Evolutionary conservation across 495 filamentous ascomycete species (phyloP), one percentile per base, ranked within the genome.

Genomic region (Lepidopterella palustris): DNA sequence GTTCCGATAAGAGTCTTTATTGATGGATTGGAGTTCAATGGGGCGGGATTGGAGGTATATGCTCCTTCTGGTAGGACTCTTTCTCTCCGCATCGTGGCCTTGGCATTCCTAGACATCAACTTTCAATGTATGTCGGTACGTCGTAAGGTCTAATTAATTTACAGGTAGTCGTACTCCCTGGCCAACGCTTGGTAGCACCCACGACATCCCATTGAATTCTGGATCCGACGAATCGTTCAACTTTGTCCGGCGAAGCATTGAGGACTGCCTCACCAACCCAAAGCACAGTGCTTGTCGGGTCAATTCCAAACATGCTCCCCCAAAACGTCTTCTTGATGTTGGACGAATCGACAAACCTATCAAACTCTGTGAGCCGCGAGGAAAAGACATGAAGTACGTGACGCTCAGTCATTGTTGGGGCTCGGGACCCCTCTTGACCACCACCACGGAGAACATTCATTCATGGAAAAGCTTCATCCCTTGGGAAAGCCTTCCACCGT

Each of bases 381-480:
- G 59, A 11, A 62, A 57, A 53, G 5, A 20, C 13, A 51, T 60
- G 4, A 15, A 59, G 32, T 66, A 66, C 42, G 55, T 56, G 4
- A 26, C 59, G 5, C 52, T 66, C 8, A 55, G 31, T 2, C 63
- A 66, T 20, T 62, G 63, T 32, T 66, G 63, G 63, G 59, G 59
- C 11, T n/a, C 55, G 5, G 27, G 39, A 8, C 45, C 61, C 10
- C 52, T 40, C 3, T 39, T 59, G 11, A 55, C 48, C 23, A 51
- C 56, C 8, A 49, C 49, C 6, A 53, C 53, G 18, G 25, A 25
- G 18, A 56, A 26, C 21, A 20, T 56, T 15, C 23, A 18, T 18
- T 24, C 28, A 21, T 20, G 11, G 15, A 20, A 39, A 42, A 24
- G 18, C 40, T 15, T 25, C 27, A 59, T 59, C n/a, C 11, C 24